Evolutionary conservation across 129 eudicot genomes (phyloP).

Genomic region (Rutidosis leptorrhynchoides): DNA sequence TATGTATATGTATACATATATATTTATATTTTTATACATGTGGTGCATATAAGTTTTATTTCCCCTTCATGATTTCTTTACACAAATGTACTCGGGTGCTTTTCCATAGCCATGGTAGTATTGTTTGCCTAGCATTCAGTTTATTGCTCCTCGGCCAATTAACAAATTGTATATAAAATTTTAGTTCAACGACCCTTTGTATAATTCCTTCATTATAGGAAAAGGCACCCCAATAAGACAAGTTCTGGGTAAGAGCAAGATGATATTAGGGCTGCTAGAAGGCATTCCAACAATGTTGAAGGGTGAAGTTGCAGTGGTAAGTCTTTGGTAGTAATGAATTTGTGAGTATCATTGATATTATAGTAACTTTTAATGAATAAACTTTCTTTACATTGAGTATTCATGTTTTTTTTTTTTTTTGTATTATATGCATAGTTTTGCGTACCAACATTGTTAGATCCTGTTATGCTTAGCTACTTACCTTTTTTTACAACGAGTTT

Average conservation of each 20-base stretch:
- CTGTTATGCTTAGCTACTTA: neutral
- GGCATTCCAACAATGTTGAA: conserved; percentile 89
- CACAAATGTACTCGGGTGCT: neutral
- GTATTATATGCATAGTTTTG: conserved; percentile 11
- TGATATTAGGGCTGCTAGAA: conserved; percentile 91
- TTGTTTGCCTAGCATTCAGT: neutral
- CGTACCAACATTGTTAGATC: neutral
- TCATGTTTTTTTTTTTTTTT: neutral
- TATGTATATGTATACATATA: too few species aligned
- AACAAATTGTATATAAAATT: neutral
- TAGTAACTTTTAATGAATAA: neutral
- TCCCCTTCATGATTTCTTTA: neutral
- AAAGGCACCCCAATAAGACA: conserved; percentile 79
- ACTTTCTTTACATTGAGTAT: neutral
- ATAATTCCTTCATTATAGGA: conserved; percentile 42
- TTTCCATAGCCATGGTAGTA: neutral
- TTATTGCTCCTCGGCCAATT: neutral
- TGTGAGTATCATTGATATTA: neutral
- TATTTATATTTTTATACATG: neutral
- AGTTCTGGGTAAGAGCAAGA: conserved; percentile 91
- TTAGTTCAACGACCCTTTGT: neutral
- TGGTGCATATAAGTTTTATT: neutral
- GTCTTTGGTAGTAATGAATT: conserved; percentile 7
- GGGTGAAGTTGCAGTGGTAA: conserved; percentile 98
- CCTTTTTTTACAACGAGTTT: neutral